Conservation (phyloP, 202 grass and related monocot species). For the Dendrocalamus latiflorus region DNA sequence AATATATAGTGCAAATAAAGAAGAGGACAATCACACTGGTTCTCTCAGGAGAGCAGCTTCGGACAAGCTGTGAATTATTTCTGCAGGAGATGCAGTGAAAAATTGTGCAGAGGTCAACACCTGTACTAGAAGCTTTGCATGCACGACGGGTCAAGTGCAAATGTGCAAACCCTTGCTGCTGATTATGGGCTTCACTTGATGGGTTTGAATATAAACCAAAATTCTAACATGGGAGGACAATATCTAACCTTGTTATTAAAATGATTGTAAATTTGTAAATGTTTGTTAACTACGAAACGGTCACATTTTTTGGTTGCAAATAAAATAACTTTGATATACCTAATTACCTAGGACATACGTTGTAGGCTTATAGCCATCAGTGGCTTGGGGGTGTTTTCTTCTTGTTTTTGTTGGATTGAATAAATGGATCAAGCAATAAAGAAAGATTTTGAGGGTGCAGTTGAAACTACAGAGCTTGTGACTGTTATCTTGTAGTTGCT, state of each 20-base stretch:
- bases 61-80: neutral
- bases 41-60: neutral
- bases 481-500: no score
- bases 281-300: neutral
- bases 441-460: neutral
- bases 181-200: neutral
- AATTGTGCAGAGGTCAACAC: neutral
- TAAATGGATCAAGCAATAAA: constrained; percentile 2
- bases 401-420: neutral
- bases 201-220: neutral
- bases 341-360: constrained; percentile 15
- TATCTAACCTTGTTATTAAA: neutral
- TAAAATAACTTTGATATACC: constrained; percentile 1
- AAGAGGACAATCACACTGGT: no score
- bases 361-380: neutral
- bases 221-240: neutral
- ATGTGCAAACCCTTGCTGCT: neutral
- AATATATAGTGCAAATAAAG: no score
- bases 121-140: neutral
- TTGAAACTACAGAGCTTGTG: neutral
- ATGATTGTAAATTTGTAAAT: constrained; percentile 16
- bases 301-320: neutral
- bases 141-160: neutral
- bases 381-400: neutral
- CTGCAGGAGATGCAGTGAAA: neutral